phyloP scores from a whole-genome alignment of 345 rosid species.

The Lenwebbia sp. region DNA sequence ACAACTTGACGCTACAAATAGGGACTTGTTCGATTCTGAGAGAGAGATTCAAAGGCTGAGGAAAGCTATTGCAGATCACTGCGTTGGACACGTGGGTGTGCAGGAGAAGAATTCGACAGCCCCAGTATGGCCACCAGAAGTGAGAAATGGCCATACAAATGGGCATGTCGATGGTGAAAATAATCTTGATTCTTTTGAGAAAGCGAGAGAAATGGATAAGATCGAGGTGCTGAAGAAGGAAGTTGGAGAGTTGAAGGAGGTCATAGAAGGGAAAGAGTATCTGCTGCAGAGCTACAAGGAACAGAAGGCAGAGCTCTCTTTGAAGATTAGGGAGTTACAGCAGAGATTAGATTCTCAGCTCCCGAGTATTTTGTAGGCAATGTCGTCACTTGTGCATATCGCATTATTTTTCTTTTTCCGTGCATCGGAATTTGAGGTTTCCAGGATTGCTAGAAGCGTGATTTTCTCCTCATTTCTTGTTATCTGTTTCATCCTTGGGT shows the following conservation, averaged over 20 bases:
- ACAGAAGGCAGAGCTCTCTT: slow-evolving; percentile 71
- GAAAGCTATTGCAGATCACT: slow-evolving; percentile 83
- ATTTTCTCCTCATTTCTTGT: background rate
- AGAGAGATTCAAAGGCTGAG: slow-evolving; percentile 83
- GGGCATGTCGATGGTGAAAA: slow-evolving; percentile 38
- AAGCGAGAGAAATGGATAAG: slow-evolving; percentile 44
- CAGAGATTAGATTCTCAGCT: slow-evolving; percentile 78
- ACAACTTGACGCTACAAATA: slow-evolving; percentile 63
- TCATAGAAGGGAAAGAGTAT: slow-evolving; percentile 85
- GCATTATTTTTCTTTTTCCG: background rate
- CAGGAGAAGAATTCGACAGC: slow-evolving; percentile 27
- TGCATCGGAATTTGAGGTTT: background rate
- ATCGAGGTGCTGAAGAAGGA: slow-evolving; percentile 73
- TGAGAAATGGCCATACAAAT: slow-evolving; percentile 44
- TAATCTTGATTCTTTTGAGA: slow-evolving; percentile 24
- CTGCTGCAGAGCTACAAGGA: slow-evolving; percentile 74
- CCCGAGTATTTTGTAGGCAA: slow-evolving; percentile 86
- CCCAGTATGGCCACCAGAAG: slow-evolving; percentile 36
- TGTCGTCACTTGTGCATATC: slow-evolving; percentile 54
- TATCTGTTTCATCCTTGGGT: background rate
- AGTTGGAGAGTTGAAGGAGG: slow-evolving; percentile 77
- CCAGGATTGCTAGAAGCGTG: background rate
- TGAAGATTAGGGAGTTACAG: slow-evolving; percentile 77
- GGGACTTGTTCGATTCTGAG: slow-evolving; percentile 69
- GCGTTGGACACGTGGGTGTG: slow-evolving; percentile 17